Evolutionary conservation across 2,329 filamentous ascomycete genomes (phyloP).

Genomic region (Xylaria sp.): DNA sequence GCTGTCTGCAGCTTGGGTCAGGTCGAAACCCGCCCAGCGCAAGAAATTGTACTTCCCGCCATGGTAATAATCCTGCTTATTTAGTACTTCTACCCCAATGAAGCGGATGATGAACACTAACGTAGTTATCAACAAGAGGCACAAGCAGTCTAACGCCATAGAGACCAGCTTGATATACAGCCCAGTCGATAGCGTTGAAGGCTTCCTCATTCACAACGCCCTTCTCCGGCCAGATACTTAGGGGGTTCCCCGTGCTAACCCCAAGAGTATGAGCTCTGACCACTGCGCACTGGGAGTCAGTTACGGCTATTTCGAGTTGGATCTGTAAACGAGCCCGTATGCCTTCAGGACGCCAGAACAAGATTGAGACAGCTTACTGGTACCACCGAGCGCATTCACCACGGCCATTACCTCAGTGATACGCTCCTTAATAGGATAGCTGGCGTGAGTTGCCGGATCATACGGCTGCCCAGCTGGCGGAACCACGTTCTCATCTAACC

Average conservation of each 20-base stretch:
- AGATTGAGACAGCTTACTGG: conserved; percentile 36
- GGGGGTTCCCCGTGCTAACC: conserved; percentile 59
- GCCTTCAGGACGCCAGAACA: neutral
- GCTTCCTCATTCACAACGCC: conserved; percentile 56
- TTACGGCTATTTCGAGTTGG: neutral
- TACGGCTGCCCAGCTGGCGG: conserved; percentile 58
- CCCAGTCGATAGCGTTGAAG: conserved; percentile 61
- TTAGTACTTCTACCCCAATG: conserved; percentile 23
- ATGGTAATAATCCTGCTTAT: conserved; percentile 60
- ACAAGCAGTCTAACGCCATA: conserved; percentile 58
- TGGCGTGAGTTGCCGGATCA: conserved; percentile 56
- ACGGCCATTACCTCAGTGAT: conserved; percentile 59
- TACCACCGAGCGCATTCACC: conserved; percentile 57
- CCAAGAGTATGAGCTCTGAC: conserved; percentile 60
- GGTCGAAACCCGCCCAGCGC: conserved; percentile 58
- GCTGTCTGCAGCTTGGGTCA: conserved; percentile 51
- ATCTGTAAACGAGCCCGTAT: too few relatives aligned
- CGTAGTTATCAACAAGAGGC: conserved; percentile 60
- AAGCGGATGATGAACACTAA: conserved; percentile 37
- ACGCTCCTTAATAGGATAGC: conserved; percentile 59
- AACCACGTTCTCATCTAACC: conserved; percentile 61
- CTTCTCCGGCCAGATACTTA: conserved; percentile 56
- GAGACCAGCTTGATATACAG: conserved; percentile 57
- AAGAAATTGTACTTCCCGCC: conserved; percentile 62
- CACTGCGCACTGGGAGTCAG: conserved; percentile 31